Percentiles rank a stretch among this genome's conserved stretches.
These are phyloP conservation scores for Dactylonectria estremocensis DNA, from an alignment of 2,329 filamentous ascomycete species.

Conservation along the genomic window DNA sequence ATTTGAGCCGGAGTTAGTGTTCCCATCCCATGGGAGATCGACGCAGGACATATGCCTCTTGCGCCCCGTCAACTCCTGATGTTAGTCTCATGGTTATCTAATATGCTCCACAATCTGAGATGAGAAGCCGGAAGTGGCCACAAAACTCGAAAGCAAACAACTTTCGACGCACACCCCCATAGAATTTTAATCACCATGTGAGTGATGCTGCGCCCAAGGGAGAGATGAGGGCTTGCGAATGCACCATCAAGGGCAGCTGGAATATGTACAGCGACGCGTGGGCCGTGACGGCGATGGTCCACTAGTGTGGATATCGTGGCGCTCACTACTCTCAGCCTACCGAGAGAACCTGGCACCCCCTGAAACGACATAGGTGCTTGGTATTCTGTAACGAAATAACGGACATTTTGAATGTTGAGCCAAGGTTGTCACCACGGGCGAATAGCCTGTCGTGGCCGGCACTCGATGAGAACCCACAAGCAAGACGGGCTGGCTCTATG, in stretches of 20 bases:
- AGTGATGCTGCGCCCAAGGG: not conserved
- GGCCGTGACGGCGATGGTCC: slow-evolving; percentile 12
- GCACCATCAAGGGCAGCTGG: not conserved
- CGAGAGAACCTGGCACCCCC: slow-evolving; percentile 21
- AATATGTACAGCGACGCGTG: slow-evolving; percentile 23
- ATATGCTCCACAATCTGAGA: not conserved
- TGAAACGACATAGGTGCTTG: slow-evolving; percentile 41
- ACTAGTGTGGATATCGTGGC: slow-evolving; percentile 17
- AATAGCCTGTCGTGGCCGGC: slow-evolving; percentile 42
- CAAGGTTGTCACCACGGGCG: slow-evolving; percentile 42
- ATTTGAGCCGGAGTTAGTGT: slow-evolving; percentile 34
- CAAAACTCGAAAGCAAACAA: slow-evolving; percentile 5
- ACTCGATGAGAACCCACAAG: slow-evolving; percentile 35
- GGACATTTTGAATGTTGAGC: slow-evolving; percentile 25
- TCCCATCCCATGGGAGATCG: slow-evolving; percentile 37
- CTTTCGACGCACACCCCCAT: not conserved
- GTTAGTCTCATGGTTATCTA: not conserved
- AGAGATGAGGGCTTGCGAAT: slow-evolving; percentile 3
- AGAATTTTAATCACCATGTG: slow-evolving; percentile 5
- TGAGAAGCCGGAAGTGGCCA: not conserved
- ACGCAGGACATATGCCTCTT: slow-evolving; percentile 21
- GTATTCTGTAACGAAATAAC: slow-evolving; percentile 32
- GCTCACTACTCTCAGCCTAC: slow-evolving; percentile 14
- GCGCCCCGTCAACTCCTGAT: not conserved
- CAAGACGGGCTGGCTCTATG: slow-evolving; percentile 4